Evolutionary conservation across 2,329 filamentous ascomycete species (phyloP).

Genomic region (Sporothrix schenckii): DNA sequence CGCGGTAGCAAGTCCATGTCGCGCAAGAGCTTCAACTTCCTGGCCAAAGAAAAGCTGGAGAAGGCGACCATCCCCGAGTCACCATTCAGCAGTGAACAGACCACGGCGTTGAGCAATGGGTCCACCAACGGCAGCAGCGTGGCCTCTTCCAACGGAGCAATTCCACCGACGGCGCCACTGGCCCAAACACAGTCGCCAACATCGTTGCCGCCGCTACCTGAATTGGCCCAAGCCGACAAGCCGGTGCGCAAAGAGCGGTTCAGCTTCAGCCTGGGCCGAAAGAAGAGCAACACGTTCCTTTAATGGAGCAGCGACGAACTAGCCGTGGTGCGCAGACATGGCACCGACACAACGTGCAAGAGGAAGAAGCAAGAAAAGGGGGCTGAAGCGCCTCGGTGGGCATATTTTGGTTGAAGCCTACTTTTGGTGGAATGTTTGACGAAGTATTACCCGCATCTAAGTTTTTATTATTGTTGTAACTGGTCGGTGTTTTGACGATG

Average conservation of each 20-base stretch:
- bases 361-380: slow-evolving; percentile 5
- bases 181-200: slow-evolving; percentile 18
- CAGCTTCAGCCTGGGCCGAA: slow-evolving; percentile 67
- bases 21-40: slow-evolving; percentile 71
- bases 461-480: not conserved
- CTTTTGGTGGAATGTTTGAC: not conserved
- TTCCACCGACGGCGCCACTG: not conserved
- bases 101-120: slow-evolving; percentile 34
- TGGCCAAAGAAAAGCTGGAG: slow-evolving; percentile 53
- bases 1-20: slow-evolving; percentile 78
- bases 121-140: slow-evolving; percentile 38
- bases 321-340: not conserved
- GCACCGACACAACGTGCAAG: not conserved
- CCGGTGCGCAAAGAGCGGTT: slow-evolving; percentile 62
- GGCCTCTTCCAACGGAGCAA: slow-evolving; percentile 3
- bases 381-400: not conserved
- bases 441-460: not conserved
- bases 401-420: not conserved
- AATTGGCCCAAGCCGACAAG: slow-evolving; percentile 45
- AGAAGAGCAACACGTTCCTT: slow-evolving; percentile 61
- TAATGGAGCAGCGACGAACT: not conserved
- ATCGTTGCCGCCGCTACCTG: not conserved
- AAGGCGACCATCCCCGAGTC: slow-evolving; percentile 26
- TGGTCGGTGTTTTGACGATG: too few species aligned
- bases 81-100: slow-evolving; percentile 29